Base-by-base conservation (phyloP, 805 yeast genomes). In the Torulaspora franciscae region DNA sequence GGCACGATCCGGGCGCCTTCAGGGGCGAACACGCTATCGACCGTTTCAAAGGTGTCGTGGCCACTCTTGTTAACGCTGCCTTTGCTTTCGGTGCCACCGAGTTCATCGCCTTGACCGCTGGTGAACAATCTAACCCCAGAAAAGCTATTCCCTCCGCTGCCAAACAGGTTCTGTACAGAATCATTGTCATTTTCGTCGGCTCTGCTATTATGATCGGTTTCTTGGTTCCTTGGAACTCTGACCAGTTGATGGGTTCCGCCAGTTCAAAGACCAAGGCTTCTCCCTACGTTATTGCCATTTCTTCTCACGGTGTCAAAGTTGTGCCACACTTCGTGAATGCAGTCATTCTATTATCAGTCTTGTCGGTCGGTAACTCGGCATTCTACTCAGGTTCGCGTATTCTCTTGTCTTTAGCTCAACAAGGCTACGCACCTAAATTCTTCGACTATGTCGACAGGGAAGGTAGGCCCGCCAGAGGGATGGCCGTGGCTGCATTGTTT, bases 201-300 rank as follows among this genome's bases (percentile, higher is more conserved):
- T 72, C 80, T 7, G 67, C 79, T 39, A 65, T 75, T 37, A 63
- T 80, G 55, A 60, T 80, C 55, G 82, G 83, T 39, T 68, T 79
- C 53, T 64, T 79, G 22, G 84, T 80, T 40, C 87, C 88, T 39
- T 79, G 74, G 64, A 66, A 69, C 61, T 74, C 79, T 51, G 61
- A 66, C 5, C 68, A 77, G 54, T 65, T 80, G 46, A 63, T 72
- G 55, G 80, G 81, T 38, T 56, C 74, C 1, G 59, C 68, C 13
- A 69, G 75, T 37, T 65, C 67, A 23, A 79, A 75, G 52, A 64
- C 80, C n/a, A 66, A 65, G 27, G 82, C 85, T 15, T 83, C 90
- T 14, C 91, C 91, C 29, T 83, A 83, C 59, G 90, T 83, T 55
- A 76, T 84, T 64, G 88, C 90, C 26, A 74, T 83, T 47, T 69